Evolutionary conservation across 495 filamentous ascomycete genomes (phyloP).

Genomic region (Tuber calosporum): DNA sequence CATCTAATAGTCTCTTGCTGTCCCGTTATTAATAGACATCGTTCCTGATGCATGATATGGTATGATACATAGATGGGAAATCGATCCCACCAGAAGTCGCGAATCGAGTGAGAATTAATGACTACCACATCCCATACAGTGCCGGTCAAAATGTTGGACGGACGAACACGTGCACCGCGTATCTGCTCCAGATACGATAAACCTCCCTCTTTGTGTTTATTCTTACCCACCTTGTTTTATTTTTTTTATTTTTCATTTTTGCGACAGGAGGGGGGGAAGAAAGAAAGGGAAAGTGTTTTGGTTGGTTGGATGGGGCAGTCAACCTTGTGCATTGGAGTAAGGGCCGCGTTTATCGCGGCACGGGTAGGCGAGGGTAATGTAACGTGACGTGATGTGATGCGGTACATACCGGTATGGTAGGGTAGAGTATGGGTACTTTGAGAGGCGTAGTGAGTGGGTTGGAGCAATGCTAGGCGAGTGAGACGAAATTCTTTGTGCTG

Average conservation of each 20-base stretch:
- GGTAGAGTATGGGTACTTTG: too few relatives aligned
- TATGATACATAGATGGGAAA: not conserved
- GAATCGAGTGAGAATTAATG: not conserved
- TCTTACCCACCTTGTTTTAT: not conserved
- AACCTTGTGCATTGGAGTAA: not conserved
- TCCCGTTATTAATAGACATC: not conserved
- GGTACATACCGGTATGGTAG: not conserved
- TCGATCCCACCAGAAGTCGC: not conserved
- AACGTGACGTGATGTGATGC: not conserved
- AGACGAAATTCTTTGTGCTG: too few relatives aligned
- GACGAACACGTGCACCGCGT: too few relatives aligned
- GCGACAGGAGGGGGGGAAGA: too few relatives aligned
- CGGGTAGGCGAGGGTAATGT: too few relatives aligned
- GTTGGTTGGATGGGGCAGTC: not conserved
- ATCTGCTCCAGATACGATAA: too few relatives aligned
- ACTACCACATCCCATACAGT: not conserved
- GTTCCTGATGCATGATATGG: not conserved
- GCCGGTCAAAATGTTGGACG: not conserved
- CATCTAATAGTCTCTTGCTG: too few relatives aligned
- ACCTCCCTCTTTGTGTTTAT: too few relatives aligned
- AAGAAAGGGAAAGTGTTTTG: not conserved
- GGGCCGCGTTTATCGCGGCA: not conserved
- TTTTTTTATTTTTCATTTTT: too few relatives aligned
- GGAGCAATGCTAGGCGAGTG: too few relatives aligned
- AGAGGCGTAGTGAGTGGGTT: too few relatives aligned